Evolutionary conservation across 23 red algal species (phyloP), one percentile per base, ranked within the genome.

Genomic region (Gracilariopsis chorda): DNA sequence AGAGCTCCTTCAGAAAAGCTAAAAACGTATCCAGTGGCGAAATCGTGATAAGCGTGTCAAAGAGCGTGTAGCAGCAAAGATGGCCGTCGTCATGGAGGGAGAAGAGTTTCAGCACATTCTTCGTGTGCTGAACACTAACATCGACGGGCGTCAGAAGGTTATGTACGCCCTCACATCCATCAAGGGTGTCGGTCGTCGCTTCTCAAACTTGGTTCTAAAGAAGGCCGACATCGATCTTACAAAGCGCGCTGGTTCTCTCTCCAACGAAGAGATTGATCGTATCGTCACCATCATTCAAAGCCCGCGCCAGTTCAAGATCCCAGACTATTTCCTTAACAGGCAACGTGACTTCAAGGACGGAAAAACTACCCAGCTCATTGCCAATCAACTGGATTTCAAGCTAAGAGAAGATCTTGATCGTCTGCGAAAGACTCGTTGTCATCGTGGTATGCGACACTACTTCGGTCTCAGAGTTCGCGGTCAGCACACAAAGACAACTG

Each of bases 41-140:
- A n/a, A n/a, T n/a, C n/a, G n/a, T n/a, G n/a, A n/a, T n/a, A n/a
- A n/a, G n/a, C n/a, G n/a, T n/a, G n/a, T n/a, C n/a, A n/a, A n/a
- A n/a, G n/a, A n/a, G n/a, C n/a, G n/a, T n/a, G n/a, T n/a, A n/a
- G n/a, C n/a, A n/a, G 2, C 3, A 73, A 73, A 73, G 67, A 93
- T 93, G 97, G 91, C 97, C 14, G 84, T 99, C 35, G 64, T 99
- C 17, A 88, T 99, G 91, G 78, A 96, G 62, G 83, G 80, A 47
- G 94, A 89, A 45, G 93, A 99, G 29, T 99, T 99, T 78, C 92
- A 95, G 82, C 93, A 99, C 91, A 99, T 99, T 70, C 93, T 99
- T 60, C 97, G 97, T 85, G 88, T 99, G 70, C 87, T 99, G 71
- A 99, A 99, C 90, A 99, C 97, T n/a, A 99, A 99, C 77, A 99